Base-by-base conservation (phyloP, 148 eudicot species). In the Selenicereus undatus region DNA sequence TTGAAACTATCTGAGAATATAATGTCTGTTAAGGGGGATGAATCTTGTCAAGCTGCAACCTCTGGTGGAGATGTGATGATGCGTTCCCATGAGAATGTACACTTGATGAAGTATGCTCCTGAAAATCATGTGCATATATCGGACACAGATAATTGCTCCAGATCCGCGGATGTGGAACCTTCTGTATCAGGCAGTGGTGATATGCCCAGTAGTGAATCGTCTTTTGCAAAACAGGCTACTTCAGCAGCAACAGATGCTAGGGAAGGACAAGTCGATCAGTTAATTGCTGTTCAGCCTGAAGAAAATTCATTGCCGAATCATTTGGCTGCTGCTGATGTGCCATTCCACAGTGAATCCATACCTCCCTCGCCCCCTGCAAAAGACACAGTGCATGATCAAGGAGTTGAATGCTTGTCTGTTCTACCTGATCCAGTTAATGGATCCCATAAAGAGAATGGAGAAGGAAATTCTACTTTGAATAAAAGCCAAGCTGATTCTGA, bases 1-100 rank as follows among this genome's bases (percentile, higher is more conserved):
- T 52, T 93, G 85, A 82, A 88, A 79, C 56, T 92, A 26, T 95
- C 98, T 64, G 89, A 88, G 85, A 75, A 58, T 52, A 86, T 88
- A 73, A 56, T 51, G 32, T 71, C 80, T 22, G 51, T 66, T 86
- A 72, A 83, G 35, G 73, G 78, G 66, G 71, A 74, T 73, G 86
- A 83, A 70, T 51, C 45, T 65, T 48, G 71, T 76, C 24, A 69
- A 35, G 78, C 65, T 50, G 54, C 75, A 66, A 27, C 75, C 65
- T 82, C 79, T 78, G 78, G 14, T 64, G 83, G 76, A 54, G 77
- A 71, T 74, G 54, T 60, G 66, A 24, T 82, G 45, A 50, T 80
- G 29, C 64, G 21, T 86, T 74, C 82, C 75, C 80, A 82, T 79
- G 94, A 80, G 81, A 85, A 82, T 69, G 72, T 76, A 65, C 65